Percentiles rank a stretch among this genome's conserved stretches.
These are phyloP conservation scores for Diutina siamensis DNA, from an alignment of 1,139 yeast genomes.

Conservation along the genomic window DNA sequence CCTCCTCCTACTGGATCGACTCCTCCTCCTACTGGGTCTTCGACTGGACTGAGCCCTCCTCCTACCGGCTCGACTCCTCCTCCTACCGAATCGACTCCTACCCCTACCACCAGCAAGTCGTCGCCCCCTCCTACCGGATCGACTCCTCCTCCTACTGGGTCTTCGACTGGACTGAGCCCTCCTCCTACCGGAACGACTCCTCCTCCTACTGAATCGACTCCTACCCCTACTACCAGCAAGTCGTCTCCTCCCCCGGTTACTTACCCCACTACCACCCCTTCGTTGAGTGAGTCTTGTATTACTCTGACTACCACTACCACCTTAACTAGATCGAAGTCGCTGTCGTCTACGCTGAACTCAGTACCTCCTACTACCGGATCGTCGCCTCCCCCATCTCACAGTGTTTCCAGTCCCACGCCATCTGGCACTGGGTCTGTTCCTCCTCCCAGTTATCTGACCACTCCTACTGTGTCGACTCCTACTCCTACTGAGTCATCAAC, in stretches of 20 bases:
- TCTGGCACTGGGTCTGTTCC: no score
- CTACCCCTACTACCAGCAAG: neutral
- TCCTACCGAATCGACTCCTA: neutral
- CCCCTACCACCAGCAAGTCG: neutral
- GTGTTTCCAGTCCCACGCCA: no score
- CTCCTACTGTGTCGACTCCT: no score
- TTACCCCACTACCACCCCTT: neutral
- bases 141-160: neutral
- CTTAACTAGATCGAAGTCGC: no score
- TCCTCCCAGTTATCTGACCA: no score
- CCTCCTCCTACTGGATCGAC: no score
- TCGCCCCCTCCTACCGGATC: neutral
- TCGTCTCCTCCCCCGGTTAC: neutral
- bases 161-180: neutral
- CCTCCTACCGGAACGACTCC: neutral
- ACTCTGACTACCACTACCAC: neutral
- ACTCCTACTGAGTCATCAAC: no score
- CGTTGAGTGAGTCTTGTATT: neutral
- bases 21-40: no score
- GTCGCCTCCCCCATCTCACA: no score
- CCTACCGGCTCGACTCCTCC: neutral
- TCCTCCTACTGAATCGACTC: neutral
- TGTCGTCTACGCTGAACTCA: no score
- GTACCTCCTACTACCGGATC: no score
- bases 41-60: no score